Evolutionary conservation across 768 basidiomycete genomes (phyloP), one percentile per base, ranked within the genome.

Genomic region (Serendipita indica): DNA sequence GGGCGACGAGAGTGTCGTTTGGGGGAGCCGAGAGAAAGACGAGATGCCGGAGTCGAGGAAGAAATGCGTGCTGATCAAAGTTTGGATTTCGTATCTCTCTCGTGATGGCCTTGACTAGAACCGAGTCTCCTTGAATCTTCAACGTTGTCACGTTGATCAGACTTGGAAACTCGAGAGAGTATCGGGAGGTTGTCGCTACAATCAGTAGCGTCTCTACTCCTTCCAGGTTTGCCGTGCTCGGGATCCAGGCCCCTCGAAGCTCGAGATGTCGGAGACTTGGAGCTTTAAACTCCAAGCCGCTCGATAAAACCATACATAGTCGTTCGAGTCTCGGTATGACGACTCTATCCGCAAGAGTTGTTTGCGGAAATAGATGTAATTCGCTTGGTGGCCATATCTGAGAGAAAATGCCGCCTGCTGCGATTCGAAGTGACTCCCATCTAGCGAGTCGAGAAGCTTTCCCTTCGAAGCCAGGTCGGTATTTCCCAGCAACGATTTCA

Each of bases 181-280:
- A n/a, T n/a, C n/a, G n/a, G n/a, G n/a, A n/a, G n/a, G n/a, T n/a
- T n/a, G n/a, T n/a, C n/a, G n/a, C n/a, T n/a, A n/a, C n/a, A n/a
- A n/a, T n/a, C n/a, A n/a, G n/a, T n/a, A n/a, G n/a, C n/a, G 7
- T 43, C 41, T 43, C 41, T n/a, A 43, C 41, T 5, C 5, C 27
- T 5, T 43, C 18, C 18, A 43, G 41, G 41, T 43, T n/a, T n/a
- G 27, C 7, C 1, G 18, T 25, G 5, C 5, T 6, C 16, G 16
- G 41, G 5, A 43, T 18, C 18, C 41, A 43, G 18, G 41, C 41
- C 16, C 41, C 27, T 5, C 16, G 5, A 7, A 54, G 16, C 30
- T 54, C 49, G 49, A 54, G 49, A 30, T 54, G 49, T 6, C 49
- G 22, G n/a, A 54, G 49, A 10, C n/a, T 54, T 54, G 49, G 49